Evolutionary conservation across 768 basidiomycete species (phyloP), one percentile per base, ranked within the genome.

Genomic region (Collybiopsis confluens): DNA sequence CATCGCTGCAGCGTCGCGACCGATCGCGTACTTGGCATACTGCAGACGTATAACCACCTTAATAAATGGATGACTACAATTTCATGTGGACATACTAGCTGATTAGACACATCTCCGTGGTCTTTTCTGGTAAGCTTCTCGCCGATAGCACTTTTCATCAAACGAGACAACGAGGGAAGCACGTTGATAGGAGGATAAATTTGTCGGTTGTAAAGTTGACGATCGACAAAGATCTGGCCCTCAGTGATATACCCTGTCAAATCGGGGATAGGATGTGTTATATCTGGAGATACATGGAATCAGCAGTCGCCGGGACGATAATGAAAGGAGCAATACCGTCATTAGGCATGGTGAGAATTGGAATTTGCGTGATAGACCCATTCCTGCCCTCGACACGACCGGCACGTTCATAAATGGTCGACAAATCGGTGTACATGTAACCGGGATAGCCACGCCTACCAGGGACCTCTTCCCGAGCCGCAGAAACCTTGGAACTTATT

Each of bases 151-250:
- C 90, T 92, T 86, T 99, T 99, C 97, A 99, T 99, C 69, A 99
- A 75, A 72, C 97, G 94, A 62, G 97, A 98, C 65, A 99, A 80
- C 59, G 97, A 98, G 57, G 97, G 97, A 44, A 99, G 79, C 56
- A 99, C 96, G 74, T 99, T 99, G 79, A 99, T 98, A 46, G 97
- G 97, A 33, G 97, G 97, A 75, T 98, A 98, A 68, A 98, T 95
- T 70, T 94, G 92, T 63, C 89, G 79, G 77, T 99, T 98, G 80
- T 97, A 79, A 68, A 99, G 76, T 70, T 97, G 92, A 59, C 97
- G 88, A 77, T 99, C 97, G 65, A 99, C 90, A 70, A 88, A 96
- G 74, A 99, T 97, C 74, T 99, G 97, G 47, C 97, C 97, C 78
- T 98, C 96, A 47, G 95, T 95, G 70, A 99, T 99, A 73, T 98